Conservation (phyloP, 116 monocot species). For the Iris pallida region DNA sequence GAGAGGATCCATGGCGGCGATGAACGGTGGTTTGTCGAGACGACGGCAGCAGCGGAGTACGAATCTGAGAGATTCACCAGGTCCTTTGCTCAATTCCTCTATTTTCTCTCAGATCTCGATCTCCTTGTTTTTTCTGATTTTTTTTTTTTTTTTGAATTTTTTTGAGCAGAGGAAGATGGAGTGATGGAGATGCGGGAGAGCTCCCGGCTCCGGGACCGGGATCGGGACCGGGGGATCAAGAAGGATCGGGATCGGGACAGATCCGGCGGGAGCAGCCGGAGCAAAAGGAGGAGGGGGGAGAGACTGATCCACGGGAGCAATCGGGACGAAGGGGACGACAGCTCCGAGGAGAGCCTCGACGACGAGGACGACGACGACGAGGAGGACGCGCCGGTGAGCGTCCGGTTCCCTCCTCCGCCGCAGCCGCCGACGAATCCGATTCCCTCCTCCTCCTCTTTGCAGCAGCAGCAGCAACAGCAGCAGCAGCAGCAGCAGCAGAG, state of each 20-base stretch:
- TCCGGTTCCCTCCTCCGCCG: conserved; percentile 17
- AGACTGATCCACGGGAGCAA: conserved; percentile 55
- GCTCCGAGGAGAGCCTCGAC: conserved; percentile 55
- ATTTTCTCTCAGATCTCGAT: neutral
- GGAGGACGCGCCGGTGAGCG: conserved; percentile 27
- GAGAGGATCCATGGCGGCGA: conserved; percentile 53
- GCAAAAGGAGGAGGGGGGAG: conserved; percentile 75
- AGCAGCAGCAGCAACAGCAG: neutral
- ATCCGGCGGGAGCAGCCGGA: conserved; percentile 29
- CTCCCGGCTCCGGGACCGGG: conserved; percentile 55
- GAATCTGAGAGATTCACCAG: conserved; percentile 71
- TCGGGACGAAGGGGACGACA: conserved; percentile 56
- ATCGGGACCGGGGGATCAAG: conserved; percentile 26
- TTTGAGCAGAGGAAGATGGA: conserved; percentile 67
- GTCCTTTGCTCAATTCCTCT: conserved; percentile 26
- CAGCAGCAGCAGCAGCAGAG: conserved; percentile 15
- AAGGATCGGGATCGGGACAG: conserved; percentile 75
- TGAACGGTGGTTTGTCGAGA: conserved; percentile 43
- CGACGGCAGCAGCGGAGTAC: conserved; percentile 56
- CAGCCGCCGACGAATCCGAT: conserved; percentile 18
- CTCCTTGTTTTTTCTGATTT: neutral
- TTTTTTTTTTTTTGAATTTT: neutral
- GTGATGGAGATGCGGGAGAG: conserved; percentile 62
- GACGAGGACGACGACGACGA: conserved; percentile 89
- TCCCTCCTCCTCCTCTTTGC: conserved; percentile 8